phyloP scores from a whole-genome alignment of 257 asterid genomes.

The Fraxinus cuspidata region DNA sequence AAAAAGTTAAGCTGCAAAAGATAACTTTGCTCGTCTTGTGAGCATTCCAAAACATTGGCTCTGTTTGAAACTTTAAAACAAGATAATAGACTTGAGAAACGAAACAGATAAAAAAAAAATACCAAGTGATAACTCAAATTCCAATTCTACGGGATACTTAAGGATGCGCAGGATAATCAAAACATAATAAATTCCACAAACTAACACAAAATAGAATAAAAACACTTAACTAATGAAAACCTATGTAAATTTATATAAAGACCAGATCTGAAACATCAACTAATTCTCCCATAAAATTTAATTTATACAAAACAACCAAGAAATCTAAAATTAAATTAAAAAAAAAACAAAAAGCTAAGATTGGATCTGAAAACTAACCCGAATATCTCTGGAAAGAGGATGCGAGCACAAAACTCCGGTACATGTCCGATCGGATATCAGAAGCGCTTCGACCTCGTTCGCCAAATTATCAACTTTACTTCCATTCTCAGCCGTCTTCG shows the following conservation, averaged over 20 bases:
- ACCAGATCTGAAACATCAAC: neutral
- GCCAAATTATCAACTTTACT: conserved; percentile 54
- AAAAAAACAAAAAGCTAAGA: neutral
- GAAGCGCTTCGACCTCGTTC: conserved; percentile 54
- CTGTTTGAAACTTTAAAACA: neutral
- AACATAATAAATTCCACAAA: neutral
- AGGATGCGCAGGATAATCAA: neutral
- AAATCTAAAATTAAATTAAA: too few relatives aligned
- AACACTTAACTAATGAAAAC: too few relatives aligned
- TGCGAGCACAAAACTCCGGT: conserved; percentile 97
- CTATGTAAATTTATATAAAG: too few relatives aligned
- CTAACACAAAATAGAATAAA: neutral
- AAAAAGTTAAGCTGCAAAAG: neutral
- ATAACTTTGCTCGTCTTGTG: neutral
- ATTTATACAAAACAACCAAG: neutral
- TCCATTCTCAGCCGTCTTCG: conserved; percentile 52
- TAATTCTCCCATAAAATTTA: neutral
- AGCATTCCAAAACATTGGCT: neutral
- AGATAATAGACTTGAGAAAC: neutral
- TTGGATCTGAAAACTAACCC: conserved; percentile 53
- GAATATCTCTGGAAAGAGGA: conserved; percentile 88
- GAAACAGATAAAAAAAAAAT: too few relatives aligned
- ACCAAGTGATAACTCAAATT: neutral
- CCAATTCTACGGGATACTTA: neutral
- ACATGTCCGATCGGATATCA: conserved; percentile 93